Base-by-base conservation (phyloP, 2,329 filamentous ascomycete species). In the Ascochyta pisi region DNA sequence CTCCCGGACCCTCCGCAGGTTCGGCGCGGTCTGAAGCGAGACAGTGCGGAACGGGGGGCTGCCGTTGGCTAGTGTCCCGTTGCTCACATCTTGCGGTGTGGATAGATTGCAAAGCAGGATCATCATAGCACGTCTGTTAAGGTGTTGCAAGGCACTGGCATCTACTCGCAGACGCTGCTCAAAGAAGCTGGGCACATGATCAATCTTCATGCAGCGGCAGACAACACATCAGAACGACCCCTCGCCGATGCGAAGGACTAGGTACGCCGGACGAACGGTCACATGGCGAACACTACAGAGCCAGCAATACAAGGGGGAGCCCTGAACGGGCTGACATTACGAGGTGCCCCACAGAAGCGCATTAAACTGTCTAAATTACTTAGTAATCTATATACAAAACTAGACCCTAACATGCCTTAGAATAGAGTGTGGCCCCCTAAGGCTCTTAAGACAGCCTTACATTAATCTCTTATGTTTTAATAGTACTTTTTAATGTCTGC, bases 11-110 rank as follows among this genome's bases (percentile, higher is more conserved):
- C 49, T 49, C 57, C 41, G 44, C 49, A 44, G 54, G 43, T 48
- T 52, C 48, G 54, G 54, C 48, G 35, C 54, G 41, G 24, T 50
- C 43, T 57, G 54, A 52, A 57, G 54, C 54, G 54, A 57, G 54
- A 52, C 54, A 43, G 42, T 48, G 48, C 54, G 54, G 54, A 48
- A 52, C 38, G 43, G 33, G 37, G 43, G 29, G 29, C 54, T 49
- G 49, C 49, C 44, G 48, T 43, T 45, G 35, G 39, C 44, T 57
- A 57, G 54, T 57, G 54, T 42, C 43, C 33, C 23, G 34, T 41
- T 52, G 48, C 48, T 52, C 48, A 44, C 23, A 40, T 57, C 54
- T 53, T 57, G 54, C 49, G 49, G 49, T 57, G 54, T 57, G 29
- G 22, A 52, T 57, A 53, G 44, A 57, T 53, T 53, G 49, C 44